Conservation (phyloP, 2,329 filamentous ascomycete genomes). For the Rutstroemia sp. region DNA sequence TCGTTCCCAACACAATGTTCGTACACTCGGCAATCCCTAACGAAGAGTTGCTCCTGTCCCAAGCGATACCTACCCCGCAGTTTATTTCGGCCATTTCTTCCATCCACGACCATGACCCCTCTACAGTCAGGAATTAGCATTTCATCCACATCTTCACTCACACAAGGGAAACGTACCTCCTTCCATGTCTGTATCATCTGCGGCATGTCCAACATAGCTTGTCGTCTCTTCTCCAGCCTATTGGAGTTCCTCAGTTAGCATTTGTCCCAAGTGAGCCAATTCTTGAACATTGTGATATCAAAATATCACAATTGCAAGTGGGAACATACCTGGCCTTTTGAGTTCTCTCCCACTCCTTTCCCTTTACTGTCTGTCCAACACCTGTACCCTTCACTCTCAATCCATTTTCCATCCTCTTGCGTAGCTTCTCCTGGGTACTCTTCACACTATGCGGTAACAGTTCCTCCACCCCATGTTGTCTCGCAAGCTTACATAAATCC, state of each 20-base stretch:
- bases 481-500: constrained; percentile 80
- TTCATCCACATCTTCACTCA: background rate
- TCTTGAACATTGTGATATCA: background rate
- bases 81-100: constrained; percentile 62
- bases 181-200: constrained; percentile 90
- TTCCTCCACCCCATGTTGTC: constrained; percentile 70
- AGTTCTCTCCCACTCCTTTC: constrained; percentile 84
- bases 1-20: constrained; percentile 16
- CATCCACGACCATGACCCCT: constrained; percentile 65
- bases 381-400: constrained; percentile 87
- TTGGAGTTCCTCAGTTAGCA: constrained; percentile 13
- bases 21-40: constrained; percentile 16
- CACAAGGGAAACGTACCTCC: constrained; percentile 51
- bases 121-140: constrained; percentile 37
- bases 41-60: background rate
- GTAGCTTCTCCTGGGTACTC: constrained; percentile 62
- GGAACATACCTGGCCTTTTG: constrained; percentile 61
- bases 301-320: constrained; percentile 19
- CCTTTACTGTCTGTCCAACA: constrained; percentile 89
- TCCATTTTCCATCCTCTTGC: constrained; percentile 69
- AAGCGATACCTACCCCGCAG: background rate
- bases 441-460: constrained; percentile 72
- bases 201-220: constrained; percentile 94
- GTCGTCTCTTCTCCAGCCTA: constrained; percentile 79
- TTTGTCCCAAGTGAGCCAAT: background rate